These are phyloP conservation scores for Globisporangium megalacanthum DNA, from an alignment of 352 stramenopile genomes.

Conservation along the genomic window DNA sequence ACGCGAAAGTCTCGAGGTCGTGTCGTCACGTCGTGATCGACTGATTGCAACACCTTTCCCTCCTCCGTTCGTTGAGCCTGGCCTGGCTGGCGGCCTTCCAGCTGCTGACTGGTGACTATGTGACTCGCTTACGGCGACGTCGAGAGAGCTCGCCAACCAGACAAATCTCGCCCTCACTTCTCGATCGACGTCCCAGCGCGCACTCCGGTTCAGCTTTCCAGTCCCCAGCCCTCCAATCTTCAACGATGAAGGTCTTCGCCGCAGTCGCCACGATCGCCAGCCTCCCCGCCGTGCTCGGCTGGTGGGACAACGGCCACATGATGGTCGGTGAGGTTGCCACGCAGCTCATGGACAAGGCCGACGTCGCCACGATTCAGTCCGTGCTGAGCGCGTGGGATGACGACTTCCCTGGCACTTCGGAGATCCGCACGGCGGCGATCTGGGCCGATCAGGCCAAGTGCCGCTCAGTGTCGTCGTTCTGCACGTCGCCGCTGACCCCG, in stretches of 20 bases:
- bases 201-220: not conserved
- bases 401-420: slow-evolving; percentile 53
- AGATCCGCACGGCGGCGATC: slow-evolving; percentile 37
- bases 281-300: slow-evolving; percentile 23
- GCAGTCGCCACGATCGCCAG: slow-evolving; percentile 10
- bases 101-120: too few relatives aligned
- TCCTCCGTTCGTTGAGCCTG: too few relatives aligned
- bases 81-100: too few relatives aligned
- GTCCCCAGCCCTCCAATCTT: not conserved
- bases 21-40: too few relatives aligned
- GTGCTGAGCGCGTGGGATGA: slow-evolving; percentile 38
- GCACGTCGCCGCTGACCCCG: slow-evolving; percentile 24
- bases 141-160: too few relatives aligned
- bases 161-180: slow-evolving; percentile 3
- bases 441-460: slow-evolving; percentile 66
- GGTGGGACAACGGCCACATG: slow-evolving; percentile 73
- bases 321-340: slow-evolving; percentile 43
- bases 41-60: too few relatives aligned
- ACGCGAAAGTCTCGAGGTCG: too few relatives aligned
- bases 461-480: slow-evolving; percentile 28
- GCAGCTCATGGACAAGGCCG: slow-evolving; percentile 36
- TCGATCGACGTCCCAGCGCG: not conserved
- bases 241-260: slow-evolving; percentile 30
- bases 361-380: slow-evolving; percentile 44
- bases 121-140: too few relatives aligned